These are phyloP conservation scores for Bipolaris oryzae DNA, from an alignment of 2,329 filamentous ascomycete species.

Conservation along the genomic window DNA sequence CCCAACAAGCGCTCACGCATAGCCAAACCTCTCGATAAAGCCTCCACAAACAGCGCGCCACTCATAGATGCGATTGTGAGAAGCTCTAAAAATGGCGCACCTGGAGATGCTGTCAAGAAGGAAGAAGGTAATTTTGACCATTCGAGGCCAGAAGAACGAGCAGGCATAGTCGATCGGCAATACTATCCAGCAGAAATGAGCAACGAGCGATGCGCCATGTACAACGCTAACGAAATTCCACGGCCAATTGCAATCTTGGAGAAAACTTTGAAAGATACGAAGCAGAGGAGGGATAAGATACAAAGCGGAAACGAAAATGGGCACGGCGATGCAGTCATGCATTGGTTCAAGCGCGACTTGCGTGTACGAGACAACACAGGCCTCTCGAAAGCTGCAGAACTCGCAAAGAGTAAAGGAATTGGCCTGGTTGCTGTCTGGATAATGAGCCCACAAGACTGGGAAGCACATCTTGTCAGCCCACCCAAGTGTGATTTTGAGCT, in stretches of 20 bases:
- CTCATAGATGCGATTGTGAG: conserved; percentile 15
- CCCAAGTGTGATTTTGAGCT: conserved; percentile 80
- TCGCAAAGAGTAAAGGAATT: conserved; percentile 69
- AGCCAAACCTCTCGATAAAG: conserved; percentile 37
- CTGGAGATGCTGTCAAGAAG: conserved; percentile 18
- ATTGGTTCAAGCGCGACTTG: conserved; percentile 91
- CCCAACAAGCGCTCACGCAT: conserved; percentile 48
- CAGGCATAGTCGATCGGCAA: conserved; percentile 57
- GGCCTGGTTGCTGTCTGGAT: conserved; percentile 80
- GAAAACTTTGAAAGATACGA: conserved; percentile 66
- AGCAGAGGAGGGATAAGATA: conserved; percentile 58
- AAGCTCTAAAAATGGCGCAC: conserved; percentile 26
- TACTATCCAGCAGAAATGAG: conserved; percentile 89
- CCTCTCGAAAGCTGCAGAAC: conserved; percentile 68
- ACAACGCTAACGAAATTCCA: conserved; percentile 70
- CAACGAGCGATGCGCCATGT: conserved; percentile 76
- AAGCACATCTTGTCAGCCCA: conserved; percentile 76
- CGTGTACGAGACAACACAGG: conserved; percentile 75
- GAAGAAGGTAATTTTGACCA: conserved; percentile 40
- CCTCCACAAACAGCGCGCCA: conserved; percentile 24
- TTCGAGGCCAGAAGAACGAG: conserved; percentile 45
- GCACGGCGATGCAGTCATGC: conserved; percentile 70
- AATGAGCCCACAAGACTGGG: conserved; percentile 80
- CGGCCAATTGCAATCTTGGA: conserved; percentile 75
- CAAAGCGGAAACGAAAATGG: conserved; percentile 22